Percentiles rank a stretch among this genome's conserved stretches.
Evolutionary conservation across 129 eudicot genomes (phyloP).

Genomic region (Lonicera japonica): DNA sequence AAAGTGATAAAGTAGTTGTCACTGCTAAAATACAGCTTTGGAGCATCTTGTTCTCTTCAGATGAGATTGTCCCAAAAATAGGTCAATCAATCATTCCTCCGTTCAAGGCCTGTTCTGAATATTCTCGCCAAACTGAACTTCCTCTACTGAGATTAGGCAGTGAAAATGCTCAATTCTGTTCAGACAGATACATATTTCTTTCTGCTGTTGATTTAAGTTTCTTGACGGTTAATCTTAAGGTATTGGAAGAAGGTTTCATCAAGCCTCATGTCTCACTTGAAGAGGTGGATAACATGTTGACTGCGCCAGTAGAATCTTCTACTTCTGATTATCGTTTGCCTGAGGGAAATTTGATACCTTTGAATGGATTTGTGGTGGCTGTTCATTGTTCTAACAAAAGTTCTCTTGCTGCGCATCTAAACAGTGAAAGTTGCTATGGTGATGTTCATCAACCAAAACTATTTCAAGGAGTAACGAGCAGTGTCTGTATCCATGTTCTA

Average conservation of each 20-base stretch:
- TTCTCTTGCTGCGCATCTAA: conserved; percentile 18
- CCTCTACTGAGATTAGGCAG: conserved; percentile 4
- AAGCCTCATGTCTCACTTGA: conserved; percentile 29
- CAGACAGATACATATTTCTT: conserved; percentile 38
- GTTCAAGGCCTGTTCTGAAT: not conserved
- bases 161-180: conserved; percentile 15
- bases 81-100: conserved; percentile 12
- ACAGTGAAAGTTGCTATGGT: not conserved
- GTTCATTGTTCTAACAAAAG: conserved; percentile 34
- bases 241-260: conserved; percentile 22
- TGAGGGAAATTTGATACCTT: conserved; percentile 45
- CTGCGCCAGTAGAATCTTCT: conserved; percentile 22
- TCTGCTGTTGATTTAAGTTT: conserved; percentile 35
- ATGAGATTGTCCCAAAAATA: conserved; percentile 20
- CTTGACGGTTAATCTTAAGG: conserved; percentile 31
- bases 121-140: conserved; percentile 20
- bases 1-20: conserved; percentile 31
- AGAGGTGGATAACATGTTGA: conserved; percentile 18
- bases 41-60: conserved; percentile 51
- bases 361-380: conserved; percentile 61
- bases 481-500: conserved; percentile 59
- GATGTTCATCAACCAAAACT: conserved; percentile 24
- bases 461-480: conserved; percentile 18
- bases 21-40: conserved; percentile 33
- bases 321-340: conserved; percentile 33